Base-by-base conservation (phyloP, 345 rosid species). In the Draba incana region DNA sequence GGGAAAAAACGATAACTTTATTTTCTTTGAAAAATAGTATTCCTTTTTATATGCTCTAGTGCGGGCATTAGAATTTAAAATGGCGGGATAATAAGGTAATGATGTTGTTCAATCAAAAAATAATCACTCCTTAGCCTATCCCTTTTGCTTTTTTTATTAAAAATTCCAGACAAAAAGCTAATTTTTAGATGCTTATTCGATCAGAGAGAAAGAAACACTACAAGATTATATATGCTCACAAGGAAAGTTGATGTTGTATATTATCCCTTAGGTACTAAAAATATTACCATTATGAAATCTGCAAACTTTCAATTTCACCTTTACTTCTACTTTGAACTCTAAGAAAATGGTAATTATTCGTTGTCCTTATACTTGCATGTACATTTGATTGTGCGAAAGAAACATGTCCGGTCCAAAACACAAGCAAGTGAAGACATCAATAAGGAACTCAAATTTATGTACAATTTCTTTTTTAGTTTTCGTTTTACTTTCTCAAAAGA, bases 171-270 rank as follows among this genome's bases (percentile, higher is more conserved):
- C 55, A 13, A 44, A 71, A 71, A 55, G 57, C 50, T 55, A 71
- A 14, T 37, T 62, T 71, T 71, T 63, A 54, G 75, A 63, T 71
- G 75, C 75, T 71, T 71, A 71, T 71, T 71, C 57, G 45, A 62
- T 71, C 50, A 46, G 25, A 38, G 43, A 71, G 23, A 63, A 46
- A 37, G 49, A 30, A 53, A 35, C 46, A 50, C 33, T 12, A 42
- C 42, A 35, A 60, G 60, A 69, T 54, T 54, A 54, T 23, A 63
- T 49, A 51, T 64, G 53, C 53, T 42, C 70, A 53, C 33, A 30
- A 25, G 30, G 7, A 25, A 69, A 48, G 31, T 48, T 58, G 49
- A 10, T 38, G 4, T 39, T 15, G 5, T 10, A 54, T 20, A 43
- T 66, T 14, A 65, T 53, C 43, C 14, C 38, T 52, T 39, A 3